Conservation (phyloP, 345 rosid genomes). For the Murraya koenigii region DNA sequence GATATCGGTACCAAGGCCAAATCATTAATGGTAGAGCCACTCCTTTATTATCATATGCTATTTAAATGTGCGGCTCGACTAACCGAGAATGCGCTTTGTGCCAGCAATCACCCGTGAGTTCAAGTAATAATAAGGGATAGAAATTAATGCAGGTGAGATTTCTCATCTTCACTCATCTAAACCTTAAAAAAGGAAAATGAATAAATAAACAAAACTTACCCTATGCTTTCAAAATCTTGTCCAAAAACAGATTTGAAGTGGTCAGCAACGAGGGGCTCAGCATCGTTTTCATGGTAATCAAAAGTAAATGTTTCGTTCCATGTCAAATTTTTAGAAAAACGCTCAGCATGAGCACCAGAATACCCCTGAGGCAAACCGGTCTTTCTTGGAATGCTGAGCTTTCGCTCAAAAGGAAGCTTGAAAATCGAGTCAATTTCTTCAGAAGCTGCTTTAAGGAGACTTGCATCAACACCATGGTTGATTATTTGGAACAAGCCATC, state of each 20-base stretch:
- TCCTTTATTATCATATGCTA: too few species aligned
- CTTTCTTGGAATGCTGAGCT: constrained; percentile 34
- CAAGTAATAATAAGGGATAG: too few species aligned
- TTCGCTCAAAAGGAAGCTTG: constrained; percentile 39
- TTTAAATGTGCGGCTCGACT: too few species aligned
- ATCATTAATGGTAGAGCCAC: too few species aligned
- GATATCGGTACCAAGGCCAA: too few species aligned
- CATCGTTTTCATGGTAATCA: constrained; percentile 19
- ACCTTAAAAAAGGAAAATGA: too few species aligned
- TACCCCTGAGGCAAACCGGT: constrained; percentile 38
- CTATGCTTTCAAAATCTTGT: constrained; percentile 36
- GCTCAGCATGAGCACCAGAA: constrained; percentile 51
- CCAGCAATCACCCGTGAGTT: too few species aligned
- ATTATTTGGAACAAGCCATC: constrained; percentile 66
- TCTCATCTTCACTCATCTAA: too few species aligned
- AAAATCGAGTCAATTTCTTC: constrained; percentile 35
- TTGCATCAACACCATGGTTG: constrained; percentile 47
- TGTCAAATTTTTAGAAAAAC: constrained; percentile 51
- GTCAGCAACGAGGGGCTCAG: constrained; percentile 25
- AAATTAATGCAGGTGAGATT: too few species aligned
- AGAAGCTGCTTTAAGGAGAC: constrained; percentile 36
- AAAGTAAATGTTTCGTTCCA: constrained; percentile 69
- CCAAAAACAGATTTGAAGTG: constrained; percentile 46
- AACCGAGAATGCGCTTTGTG: too few species aligned
- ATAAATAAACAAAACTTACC: constrained; percentile 29